These are phyloP conservation scores for Fusarium sp. DNA, from an alignment of 2,329 filamentous ascomycete species.

Conservation along the genomic window DNA sequence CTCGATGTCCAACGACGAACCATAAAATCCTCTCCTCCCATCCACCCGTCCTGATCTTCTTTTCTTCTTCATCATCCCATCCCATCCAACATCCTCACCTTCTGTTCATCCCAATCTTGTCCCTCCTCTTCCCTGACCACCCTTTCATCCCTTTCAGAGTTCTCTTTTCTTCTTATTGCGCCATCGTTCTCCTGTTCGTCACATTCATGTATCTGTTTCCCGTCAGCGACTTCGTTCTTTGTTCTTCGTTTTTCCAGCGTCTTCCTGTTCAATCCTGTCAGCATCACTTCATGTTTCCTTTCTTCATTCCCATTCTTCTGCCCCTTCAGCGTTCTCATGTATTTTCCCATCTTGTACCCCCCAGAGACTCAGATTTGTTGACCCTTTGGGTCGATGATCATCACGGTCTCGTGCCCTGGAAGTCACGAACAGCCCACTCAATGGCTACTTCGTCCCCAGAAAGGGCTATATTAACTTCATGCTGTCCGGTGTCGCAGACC, in stretches of 20 bases:
- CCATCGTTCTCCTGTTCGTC: background rate
- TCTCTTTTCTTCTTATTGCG: background rate
- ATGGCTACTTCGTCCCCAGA: background rate
- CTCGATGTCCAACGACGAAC: background rate
- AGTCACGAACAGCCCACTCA: background rate
- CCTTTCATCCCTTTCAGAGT: background rate
- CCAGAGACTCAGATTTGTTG: conserved; percentile 19
- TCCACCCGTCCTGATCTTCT: background rate
- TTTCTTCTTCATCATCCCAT: conserved; percentile 4
- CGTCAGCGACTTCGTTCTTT: background rate
- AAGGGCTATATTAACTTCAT: conserved; percentile 2
- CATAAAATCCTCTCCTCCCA: background rate
- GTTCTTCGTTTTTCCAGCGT: background rate
- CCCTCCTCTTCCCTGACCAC: background rate
- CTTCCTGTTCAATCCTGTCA: background rate
- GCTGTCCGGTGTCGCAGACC: background rate
- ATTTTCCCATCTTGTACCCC: conserved; percentile 3
- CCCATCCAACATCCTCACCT: background rate
- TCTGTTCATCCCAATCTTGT: conserved; percentile 7
- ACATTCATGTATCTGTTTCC: background rate
- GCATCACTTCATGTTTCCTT: background rate
- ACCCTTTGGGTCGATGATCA: conserved; percentile 19
- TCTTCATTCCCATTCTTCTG: background rate
- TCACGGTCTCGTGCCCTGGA: conserved; percentile 8
- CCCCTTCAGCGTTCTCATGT: conserved; percentile 18